Percentiles rank a stretch among this genome's conserved stretches.
phyloP scores from a whole-genome alignment of 345 rosid genomes.

The Eucalyptus cloeziana region DNA sequence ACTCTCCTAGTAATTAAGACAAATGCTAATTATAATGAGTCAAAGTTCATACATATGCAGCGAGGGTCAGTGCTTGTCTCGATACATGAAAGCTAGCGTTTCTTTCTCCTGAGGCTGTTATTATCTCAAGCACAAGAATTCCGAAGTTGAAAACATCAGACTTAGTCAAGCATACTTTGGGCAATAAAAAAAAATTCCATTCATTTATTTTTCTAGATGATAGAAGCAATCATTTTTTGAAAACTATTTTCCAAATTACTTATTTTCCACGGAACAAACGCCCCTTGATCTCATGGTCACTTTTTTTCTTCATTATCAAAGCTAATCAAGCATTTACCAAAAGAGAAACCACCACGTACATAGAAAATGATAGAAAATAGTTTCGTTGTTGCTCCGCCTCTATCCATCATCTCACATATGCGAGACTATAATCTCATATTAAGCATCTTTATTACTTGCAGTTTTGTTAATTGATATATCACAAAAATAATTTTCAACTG shows the following conservation, averaged over 20 bases:
- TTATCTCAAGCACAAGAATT: conserved; percentile 39
- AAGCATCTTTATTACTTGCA: background rate
- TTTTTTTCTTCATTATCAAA: background rate
- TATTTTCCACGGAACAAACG: too few species aligned
- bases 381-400: background rate
- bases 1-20: background rate
- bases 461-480: background rate
- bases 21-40: background rate
- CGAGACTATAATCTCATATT: background rate
- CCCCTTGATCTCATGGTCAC: background rate
- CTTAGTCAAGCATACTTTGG: conserved; percentile 1
- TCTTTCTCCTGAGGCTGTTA: conserved; percentile 30
- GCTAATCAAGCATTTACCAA: background rate
- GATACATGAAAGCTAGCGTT: conserved; percentile 3
- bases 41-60: conserved; percentile 15
- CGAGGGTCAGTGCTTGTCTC: conserved; percentile 1
- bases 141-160: conserved; percentile 47
- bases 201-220: too few species aligned
- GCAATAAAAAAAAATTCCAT: too few species aligned
- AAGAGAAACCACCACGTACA: background rate
- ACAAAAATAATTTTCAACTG: background rate
- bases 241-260: too few species aligned
- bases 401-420: background rate
- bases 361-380: background rate
- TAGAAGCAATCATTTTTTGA: too few species aligned